Conservation (phyloP, 352 stramenopile species). For the Elongisporangium prolatum region DNA sequence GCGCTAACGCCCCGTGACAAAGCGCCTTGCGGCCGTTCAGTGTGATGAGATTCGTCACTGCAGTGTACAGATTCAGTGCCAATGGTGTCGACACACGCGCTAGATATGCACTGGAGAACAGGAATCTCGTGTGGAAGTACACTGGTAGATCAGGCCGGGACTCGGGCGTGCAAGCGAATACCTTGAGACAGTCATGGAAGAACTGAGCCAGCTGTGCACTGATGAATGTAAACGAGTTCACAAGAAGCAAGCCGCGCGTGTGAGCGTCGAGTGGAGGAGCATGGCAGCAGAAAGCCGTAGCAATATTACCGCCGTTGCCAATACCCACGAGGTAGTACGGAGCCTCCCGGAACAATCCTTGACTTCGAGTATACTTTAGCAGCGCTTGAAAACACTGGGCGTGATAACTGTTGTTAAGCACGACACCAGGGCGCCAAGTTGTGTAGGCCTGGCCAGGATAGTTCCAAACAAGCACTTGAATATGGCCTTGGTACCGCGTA, state of each 20-base stretch:
- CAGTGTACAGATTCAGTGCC: constrained; percentile 94
- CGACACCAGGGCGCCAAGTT: constrained; percentile 80
- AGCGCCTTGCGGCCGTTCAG: constrained; percentile 87
- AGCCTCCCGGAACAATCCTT: constrained; percentile 51
- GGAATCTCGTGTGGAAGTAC: constrained; percentile 94
- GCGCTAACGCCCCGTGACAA: constrained; percentile 83
- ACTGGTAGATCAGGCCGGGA: constrained; percentile 91
- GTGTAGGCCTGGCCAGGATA: constrained; percentile 96
- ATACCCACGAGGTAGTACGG: constrained; percentile 93
- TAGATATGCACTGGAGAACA: constrained; percentile 92
- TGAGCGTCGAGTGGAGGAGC: constrained; percentile 38
- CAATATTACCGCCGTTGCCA: constrained; percentile 90
- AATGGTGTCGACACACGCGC: constrained; percentile 90
- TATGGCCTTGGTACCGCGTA: constrained; percentile 74
- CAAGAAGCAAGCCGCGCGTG: constrained; percentile 74
- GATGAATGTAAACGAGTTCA: constrained; percentile 90
- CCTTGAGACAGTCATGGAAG: constrained; percentile 93
- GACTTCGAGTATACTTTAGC: constrained; percentile 42
- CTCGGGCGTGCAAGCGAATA: constrained; percentile 88
- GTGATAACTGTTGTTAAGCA: constrained; percentile 93
- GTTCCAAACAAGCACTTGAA: constrained; percentile 94
- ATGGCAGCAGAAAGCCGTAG: constrained; percentile 68
- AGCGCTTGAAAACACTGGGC: constrained; percentile 83
- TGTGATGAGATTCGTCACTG: constrained; percentile 93
- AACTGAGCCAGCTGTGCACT: constrained; percentile 90